These are phyloP conservation scores for Arbutus unedo DNA, from an alignment of 148 eudicot genomes.

Conservation along the genomic window DNA sequence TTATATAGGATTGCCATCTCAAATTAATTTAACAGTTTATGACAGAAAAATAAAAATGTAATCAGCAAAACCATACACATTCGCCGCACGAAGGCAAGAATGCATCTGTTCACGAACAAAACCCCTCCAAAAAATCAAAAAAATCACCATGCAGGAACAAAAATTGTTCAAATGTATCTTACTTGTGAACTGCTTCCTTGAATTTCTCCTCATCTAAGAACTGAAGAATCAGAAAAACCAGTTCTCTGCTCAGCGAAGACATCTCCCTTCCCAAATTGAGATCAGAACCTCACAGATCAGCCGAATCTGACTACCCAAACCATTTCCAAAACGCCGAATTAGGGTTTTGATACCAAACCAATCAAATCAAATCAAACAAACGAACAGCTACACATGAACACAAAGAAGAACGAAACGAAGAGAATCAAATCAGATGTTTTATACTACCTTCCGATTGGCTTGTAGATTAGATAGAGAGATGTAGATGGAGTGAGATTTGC, in stretches of 20 bases:
- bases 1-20: not conserved
- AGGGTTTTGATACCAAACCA: conserved; percentile 24
- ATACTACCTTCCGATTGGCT: conserved; percentile 2
- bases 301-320: conserved; percentile 7
- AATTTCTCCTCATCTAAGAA: conserved; percentile 53
- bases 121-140: not conserved
- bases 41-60: not conserved
- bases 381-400: not conserved
- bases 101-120: not conserved
- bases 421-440: not conserved
- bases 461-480: conserved; percentile 17
- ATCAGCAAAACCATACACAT: not conserved
- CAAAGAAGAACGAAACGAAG: not conserved
- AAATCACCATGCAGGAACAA: not conserved
- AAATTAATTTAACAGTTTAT: not conserved
- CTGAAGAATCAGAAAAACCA: conserved; percentile 51
- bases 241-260: conserved; percentile 46
- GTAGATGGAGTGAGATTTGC: not conserved
- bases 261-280: conserved; percentile 17
- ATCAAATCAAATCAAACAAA: conserved; percentile 10
- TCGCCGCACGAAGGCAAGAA: not conserved
- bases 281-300: conserved; percentile 5
- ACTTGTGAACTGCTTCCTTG: conserved; percentile 44
- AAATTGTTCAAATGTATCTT: conserved; percentile 7
- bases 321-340: conserved; percentile 16